Base-by-base conservation (phyloP, 2,329 filamentous ascomycete species). In the Mycogone perniciosa region DNA sequence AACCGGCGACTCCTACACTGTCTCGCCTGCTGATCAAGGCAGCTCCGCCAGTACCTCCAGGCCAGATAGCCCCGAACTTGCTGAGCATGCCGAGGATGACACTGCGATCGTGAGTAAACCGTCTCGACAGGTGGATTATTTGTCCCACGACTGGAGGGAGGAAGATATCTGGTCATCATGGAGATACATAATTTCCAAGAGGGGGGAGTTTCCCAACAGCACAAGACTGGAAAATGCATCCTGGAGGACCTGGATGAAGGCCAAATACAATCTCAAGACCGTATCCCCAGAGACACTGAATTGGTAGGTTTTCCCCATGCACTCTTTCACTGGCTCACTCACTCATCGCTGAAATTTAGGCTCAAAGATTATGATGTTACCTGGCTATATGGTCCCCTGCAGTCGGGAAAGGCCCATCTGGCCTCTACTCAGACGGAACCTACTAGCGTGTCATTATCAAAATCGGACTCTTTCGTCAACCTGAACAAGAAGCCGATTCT, bases 81-180 rank as follows among this genome's bases (percentile, higher is more conserved):
- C 70, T 7, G 78, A 83, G 42, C 77, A 83, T 31, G 85, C 86
- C 7, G 85, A 87, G 58, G 90, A 96, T 60, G 90, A 96, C 67
- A 86, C 84, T 7, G 85, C 86, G 8, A 76, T 95, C 35, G 80
- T 83, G 55, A 77, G 76, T 33, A 82, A 86, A 61, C 89, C 89
- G 2, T 90, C 90, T 42, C 79, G 89, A 57, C 89, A 96, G 69
- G 91, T 96, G n/a, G 91, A 96, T 70, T 96, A 96, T 64, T 79
- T 96, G 43, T 95, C 91, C 13, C 88, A 97, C 64, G 83, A 92
- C 55, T 96, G 92, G 89, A 83, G 81, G 56, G 90, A 96, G 69
- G 91, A 97, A 67, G 92, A 99, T 68, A 95, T 97, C 29, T 97
- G 91, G 91, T 86, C 88, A 5, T 96, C 92, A 1, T 97, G 93